phyloP scores from a whole-genome alignment of 2,329 filamentous ascomycete genomes.

The Scorias spongiosa region DNA sequence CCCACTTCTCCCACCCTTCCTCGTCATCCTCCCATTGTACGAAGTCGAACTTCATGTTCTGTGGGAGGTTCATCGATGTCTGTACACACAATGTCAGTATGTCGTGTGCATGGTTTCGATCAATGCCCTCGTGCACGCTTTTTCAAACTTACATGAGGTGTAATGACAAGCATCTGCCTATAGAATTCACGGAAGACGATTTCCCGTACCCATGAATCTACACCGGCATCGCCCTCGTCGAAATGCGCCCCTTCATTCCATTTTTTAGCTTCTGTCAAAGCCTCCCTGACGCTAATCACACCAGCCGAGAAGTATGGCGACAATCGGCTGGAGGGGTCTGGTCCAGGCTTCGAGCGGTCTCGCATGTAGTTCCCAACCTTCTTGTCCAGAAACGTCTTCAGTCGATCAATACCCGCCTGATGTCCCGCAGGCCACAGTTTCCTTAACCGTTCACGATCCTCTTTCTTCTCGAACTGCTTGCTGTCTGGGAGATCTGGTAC shows the following conservation, averaged over 20 bases:
- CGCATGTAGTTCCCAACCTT: conserved; percentile 26
- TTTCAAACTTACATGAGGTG: conserved; percentile 14
- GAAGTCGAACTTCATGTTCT: conserved; percentile 37
- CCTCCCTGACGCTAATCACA: conserved; percentile 31
- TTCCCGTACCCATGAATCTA: conserved; percentile 34
- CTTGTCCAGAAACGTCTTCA: conserved; percentile 26
- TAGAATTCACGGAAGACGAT: conserved; percentile 38
- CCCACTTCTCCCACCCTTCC: conserved; percentile 35
- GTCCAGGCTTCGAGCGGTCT: conserved; percentile 28
- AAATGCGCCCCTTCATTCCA: conserved; percentile 31
- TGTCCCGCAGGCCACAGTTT: conserved; percentile 32
- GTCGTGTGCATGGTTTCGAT: background rate
- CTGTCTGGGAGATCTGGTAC: conserved; percentile 24
- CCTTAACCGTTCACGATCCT: conserved; percentile 25
- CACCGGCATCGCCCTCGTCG: conserved; percentile 20
- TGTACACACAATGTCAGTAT: conserved; percentile 13
- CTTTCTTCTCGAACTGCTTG: conserved; percentile 25
- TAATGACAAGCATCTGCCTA: conserved; percentile 31
- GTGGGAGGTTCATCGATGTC: conserved; percentile 34
- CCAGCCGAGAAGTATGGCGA: conserved; percentile 32
- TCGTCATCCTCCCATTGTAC: conserved; percentile 37
- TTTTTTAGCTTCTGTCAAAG: conserved; percentile 26
- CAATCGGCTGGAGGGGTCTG: conserved; percentile 27
- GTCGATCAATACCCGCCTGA: conserved; percentile 25
- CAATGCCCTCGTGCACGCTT: background rate